Base-by-base conservation (phyloP, 192 early-diverging fungal genomes). In the Funneliformis mosseae region DNA sequence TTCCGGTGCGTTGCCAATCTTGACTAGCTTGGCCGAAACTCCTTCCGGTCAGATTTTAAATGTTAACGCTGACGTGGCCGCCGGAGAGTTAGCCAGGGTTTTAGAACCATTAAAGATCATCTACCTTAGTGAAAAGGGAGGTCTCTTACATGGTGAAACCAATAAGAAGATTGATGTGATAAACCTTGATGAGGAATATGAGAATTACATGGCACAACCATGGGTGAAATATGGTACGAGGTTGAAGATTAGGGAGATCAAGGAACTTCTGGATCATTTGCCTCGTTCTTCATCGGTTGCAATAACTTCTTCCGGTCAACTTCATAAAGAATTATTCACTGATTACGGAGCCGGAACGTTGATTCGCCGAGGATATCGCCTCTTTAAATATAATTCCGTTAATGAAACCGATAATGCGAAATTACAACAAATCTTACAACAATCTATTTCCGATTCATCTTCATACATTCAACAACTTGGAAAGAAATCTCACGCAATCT, bases 321-420 rank as follows among this genome's bases (percentile, higher is more conserved):
- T 99, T 50, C 98, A 98, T 88, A 99, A 99, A 89, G 98, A 99
- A 86, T 88, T 99, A 66, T 99, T 99, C 78, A 99, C 98, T 45
- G 95, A 98, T 85, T 92, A 90, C 76, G 97, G 98, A n/a, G 94
- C 98, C 8, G 97, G 97, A 38, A 99, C 98, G 7, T 88, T 99
- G 68, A 96, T 99, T 61, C 95, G 97, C 74, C 95, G 98, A 48
- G 98, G 97, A 41, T 93, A 98, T 91, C 91, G 93, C 76, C 86
- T 99, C 45, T 94, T 93, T 80, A 91, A 91, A 75, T 89, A 92
- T 83, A 83, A 89, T 77, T 88, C 85, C 25, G 83, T 95, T 72
- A 88, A 89, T 4, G 85, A 92, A 14, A 81, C 94, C 5, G 96
- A 99, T 85, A 83, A 90, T 76, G 94, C 95, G 79, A 92, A 92